Evolutionary conservation across 73 alveolate species (phyloP).

Genomic region (Symbiodinium pilosum): DNA sequence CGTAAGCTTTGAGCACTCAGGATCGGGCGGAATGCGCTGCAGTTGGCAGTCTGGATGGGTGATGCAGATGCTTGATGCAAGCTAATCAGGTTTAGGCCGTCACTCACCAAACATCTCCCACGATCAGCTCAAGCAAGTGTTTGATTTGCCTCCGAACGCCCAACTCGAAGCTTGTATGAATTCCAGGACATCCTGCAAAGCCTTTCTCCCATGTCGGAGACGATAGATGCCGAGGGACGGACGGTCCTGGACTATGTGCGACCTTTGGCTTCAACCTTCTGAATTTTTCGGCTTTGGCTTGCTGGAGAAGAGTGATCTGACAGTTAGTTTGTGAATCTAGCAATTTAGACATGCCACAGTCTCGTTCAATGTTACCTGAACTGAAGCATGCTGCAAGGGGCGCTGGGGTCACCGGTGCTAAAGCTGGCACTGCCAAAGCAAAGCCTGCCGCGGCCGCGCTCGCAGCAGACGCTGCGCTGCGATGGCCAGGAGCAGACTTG

Average conservation of each 20-base stretch:
- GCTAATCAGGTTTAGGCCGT: no score
- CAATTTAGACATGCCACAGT: no score
- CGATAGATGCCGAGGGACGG: neutral
- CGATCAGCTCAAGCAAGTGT: no score
- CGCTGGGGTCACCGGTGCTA: neutral
- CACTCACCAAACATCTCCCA: no score
- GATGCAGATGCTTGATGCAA: constrained; percentile 28
- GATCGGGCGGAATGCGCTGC: constrained; percentile 14
- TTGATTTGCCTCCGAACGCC: no score
- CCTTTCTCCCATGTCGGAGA: neutral
- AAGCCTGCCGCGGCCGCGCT: neutral
- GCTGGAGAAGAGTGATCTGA: neutral
- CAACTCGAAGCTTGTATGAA: no score
- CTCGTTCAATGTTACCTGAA: no score
- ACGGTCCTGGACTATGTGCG: constrained; percentile 50
- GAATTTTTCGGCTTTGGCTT: neutral
- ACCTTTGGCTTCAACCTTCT: neutral
- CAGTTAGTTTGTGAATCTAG: no score
- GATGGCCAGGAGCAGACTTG: neutral
- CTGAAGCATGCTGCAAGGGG: no score
- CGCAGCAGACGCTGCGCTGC: neutral
- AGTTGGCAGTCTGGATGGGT: constrained; percentile 72
- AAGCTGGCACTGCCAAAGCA: constrained; percentile 5
- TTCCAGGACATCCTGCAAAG: neutral
- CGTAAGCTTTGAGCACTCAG: neutral